Evolutionary conservation across 1,284 basidiomycete genomes (phyloP), one percentile per base, ranked within the genome.

Genomic region (Moniliella sp.): DNA sequence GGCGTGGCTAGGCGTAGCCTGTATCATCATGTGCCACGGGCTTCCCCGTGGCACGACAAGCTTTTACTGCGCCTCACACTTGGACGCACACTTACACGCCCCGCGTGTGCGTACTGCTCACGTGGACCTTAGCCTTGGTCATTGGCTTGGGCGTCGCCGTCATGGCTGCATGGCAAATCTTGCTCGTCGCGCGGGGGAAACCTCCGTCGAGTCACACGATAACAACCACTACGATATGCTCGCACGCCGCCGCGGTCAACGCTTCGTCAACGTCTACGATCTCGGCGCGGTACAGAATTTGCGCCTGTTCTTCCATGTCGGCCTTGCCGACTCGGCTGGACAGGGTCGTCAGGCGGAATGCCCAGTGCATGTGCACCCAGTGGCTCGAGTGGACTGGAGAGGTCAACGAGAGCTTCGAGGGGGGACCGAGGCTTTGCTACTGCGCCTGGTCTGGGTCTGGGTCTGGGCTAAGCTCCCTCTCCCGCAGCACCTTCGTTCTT

Each of bases 221-320:
- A 74, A 86, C 54, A 31, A 73, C 5, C 69, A 76, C 27, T 88
- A 93, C 51, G 66, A 71, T 1, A 70, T 67, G 39, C 62, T 72
- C 19, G 82, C 83, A 0, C 69, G 70, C 42, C 63, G 65, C 10
- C 67, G 80, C 21, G 75, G 74, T 23, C 33, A 32, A 21, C 19
- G 25, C 4, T 94, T 91, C 50, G 67, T 80, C 12, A 94, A 94
- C 52, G 83, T 78, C 4, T 94, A 84, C 56, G 77, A 97, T 56
- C 64, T 91, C 4, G 88, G 88, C 1, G 34, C 39, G 30, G 65
- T 72, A 57, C 39, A 67, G 39, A 94, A 97, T 55, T 62, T 94
- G 4, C 61, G 72, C 42, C 57, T 83, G 16, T 91, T 91, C 59
- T 93, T 94, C 66, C 91, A 93, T 48, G 50, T 86, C 18, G 79